phyloP scores from a whole-genome alignment of 768 basidiomycete genomes.

The Boletus rex-veris region DNA sequence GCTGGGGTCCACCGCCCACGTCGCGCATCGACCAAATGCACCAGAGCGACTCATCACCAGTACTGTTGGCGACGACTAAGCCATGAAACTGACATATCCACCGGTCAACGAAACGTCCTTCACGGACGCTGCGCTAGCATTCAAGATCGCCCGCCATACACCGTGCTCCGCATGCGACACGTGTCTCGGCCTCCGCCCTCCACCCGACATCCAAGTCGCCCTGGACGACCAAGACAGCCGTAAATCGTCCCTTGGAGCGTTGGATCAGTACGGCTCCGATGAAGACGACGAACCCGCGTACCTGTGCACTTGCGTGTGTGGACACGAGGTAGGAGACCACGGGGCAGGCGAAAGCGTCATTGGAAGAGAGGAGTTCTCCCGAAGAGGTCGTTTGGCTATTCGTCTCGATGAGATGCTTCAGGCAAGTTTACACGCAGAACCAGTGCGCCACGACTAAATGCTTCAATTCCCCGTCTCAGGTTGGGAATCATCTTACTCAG shows the following conservation, averaged over 20 bases:
- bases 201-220: conserved; percentile 53
- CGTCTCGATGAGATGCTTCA: conserved; percentile 79
- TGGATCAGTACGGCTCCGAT: conserved; percentile 69
- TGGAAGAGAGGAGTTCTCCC: conserved; percentile 61
- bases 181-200: conserved; percentile 74
- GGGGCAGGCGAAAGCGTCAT: conserved; percentile 59
- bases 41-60: too few species aligned
- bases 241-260: conserved; percentile 48
- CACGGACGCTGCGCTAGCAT: conserved; percentile 46
- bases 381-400: conserved; percentile 71
- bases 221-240: conserved; percentile 44
- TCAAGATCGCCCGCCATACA: conserved; percentile 84
- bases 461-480: conserved; percentile 16
- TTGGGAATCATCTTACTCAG: conserved; percentile 19
- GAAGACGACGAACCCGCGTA: conserved; percentile 58
- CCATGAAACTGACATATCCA: conserved; percentile 70
- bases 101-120: conserved; percentile 51
- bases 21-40: too few species aligned
- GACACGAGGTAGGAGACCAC: conserved; percentile 61
- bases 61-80: conserved; percentile 2
- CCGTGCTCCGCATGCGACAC: conserved; percentile 59
- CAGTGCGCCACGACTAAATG: conserved; percentile 9
- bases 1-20: conserved; percentile 4
- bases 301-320: conserved; percentile 63
- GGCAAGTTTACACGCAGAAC: conserved; percentile 38